Evolutionary conservation across 345 rosid genomes (phyloP).

Genomic region (Eucalyptus polybractea): DNA sequence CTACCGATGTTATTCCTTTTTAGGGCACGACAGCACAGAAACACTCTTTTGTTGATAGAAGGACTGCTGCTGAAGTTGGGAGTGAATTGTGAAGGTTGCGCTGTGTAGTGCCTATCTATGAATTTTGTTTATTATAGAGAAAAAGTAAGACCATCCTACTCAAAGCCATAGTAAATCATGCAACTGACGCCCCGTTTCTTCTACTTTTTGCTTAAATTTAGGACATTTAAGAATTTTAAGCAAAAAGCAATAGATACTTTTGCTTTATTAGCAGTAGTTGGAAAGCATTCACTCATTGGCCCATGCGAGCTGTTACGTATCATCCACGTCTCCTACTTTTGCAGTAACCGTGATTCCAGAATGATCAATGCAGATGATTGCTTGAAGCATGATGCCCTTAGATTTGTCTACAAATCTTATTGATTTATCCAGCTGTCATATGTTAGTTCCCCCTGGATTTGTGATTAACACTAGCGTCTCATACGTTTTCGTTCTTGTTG

Average conservation of each 20-base stretch:
- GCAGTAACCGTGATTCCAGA: not conserved
- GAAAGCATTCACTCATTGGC: not conserved
- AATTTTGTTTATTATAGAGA: not conserved
- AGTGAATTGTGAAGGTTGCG: not conserved
- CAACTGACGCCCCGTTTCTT: not conserved
- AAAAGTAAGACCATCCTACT: too few relatives aligned
- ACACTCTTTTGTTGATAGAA: not conserved
- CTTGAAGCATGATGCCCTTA: not conserved
- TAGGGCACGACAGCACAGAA: not conserved
- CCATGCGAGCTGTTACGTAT: fast-evolving
- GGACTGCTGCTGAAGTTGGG: not conserved
- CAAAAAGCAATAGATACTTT: not conserved
- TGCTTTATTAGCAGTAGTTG: not conserved
- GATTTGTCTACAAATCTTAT: not conserved
- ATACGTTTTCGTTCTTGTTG: fast-evolving
- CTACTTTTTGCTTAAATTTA: not conserved
- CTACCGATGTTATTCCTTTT: not conserved
- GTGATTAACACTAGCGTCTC: too few relatives aligned
- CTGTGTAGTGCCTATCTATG: not conserved
- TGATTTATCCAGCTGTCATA: not conserved
- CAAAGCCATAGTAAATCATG: not conserved
- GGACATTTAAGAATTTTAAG: not conserved
- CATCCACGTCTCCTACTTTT: not conserved
- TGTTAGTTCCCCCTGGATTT: too few relatives aligned
- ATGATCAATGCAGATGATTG: not conserved